Conservation (phyloP, 108 stramenopile genomes). For the Phaeodactylum tricornutum region DNA sequence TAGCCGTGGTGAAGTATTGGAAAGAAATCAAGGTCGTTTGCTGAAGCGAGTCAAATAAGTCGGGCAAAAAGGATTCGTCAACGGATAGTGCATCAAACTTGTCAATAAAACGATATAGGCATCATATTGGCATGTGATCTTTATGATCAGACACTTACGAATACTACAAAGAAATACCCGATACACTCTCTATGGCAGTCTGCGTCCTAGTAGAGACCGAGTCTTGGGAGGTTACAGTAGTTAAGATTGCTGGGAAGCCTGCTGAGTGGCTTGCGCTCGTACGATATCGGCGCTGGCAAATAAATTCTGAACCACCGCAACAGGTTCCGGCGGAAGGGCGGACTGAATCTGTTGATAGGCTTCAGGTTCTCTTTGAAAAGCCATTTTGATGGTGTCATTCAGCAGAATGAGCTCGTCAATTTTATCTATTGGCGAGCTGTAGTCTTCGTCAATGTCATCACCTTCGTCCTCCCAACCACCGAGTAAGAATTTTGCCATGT, state of each 20-base stretch:
- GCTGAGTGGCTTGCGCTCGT: constrained; percentile 30
- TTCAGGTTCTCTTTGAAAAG: constrained; percentile 72
- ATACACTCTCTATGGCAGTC: too few species aligned
- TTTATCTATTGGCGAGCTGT: constrained; percentile 64
- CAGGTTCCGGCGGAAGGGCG: constrained; percentile 55
- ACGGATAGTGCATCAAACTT: too few species aligned
- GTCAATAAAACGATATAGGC: too few species aligned
- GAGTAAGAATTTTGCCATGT: constrained; percentile 70
- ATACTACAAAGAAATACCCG: too few species aligned
- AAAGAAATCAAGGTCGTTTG: constrained; percentile 71
- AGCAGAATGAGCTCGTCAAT: constrained; percentile 64
- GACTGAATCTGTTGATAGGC: constrained; percentile 74
- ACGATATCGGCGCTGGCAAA: constrained; percentile 56
- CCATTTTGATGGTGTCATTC: constrained; percentile 62
- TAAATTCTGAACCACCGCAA: constrained; percentile 47
- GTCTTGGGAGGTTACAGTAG: too few species aligned
- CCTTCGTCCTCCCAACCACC: constrained; percentile 76
- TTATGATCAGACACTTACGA: too few species aligned
- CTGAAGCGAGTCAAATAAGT: constrained; percentile 72
- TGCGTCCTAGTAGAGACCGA: too few species aligned
- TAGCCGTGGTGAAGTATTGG: constrained; percentile 66
- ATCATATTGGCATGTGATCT: too few species aligned
- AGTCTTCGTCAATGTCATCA: constrained; percentile 82
- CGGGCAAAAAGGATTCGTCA: too few species aligned
- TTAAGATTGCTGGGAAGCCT: constrained; percentile 15